Conservation (phyloP, 345 rosid species). For the Populus alba region DNA sequence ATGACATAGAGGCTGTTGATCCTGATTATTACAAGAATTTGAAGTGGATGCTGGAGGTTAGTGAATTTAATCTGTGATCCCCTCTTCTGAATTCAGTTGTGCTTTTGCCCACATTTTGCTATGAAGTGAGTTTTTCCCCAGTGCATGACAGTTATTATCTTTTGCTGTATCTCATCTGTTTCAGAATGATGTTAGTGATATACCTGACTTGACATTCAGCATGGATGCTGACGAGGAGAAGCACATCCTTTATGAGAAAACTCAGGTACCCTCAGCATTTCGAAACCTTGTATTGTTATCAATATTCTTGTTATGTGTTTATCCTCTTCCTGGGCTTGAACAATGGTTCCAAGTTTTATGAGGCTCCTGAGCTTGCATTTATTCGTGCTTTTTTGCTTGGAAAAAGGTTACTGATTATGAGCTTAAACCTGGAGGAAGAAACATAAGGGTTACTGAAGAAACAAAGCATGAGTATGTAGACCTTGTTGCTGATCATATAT, state of each 20-base stretch:
- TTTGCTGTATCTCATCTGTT: constrained; percentile 12
- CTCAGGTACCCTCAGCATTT: constrained; percentile 52
- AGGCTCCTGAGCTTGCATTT: not conserved
- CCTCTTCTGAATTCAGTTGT: not conserved
- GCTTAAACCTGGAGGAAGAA: constrained; percentile 96
- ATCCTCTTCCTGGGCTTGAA: not conserved
- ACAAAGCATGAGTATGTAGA: constrained; percentile 97
- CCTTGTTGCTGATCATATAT: constrained; percentile 92
- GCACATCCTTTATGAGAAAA: constrained; percentile 90
- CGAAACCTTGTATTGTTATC: not conserved
- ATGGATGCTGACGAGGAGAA: constrained; percentile 98
- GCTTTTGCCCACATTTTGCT: not conserved
- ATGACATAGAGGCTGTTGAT: constrained; percentile 98
- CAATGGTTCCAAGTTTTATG: not conserved
- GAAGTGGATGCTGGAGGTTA: constrained; percentile 97
- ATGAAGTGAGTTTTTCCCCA: not conserved
- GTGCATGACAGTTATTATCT: not conserved
- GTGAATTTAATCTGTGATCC: constrained; percentile 23
- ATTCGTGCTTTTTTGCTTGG: constrained; percentile 20
- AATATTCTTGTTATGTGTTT: not conserved
- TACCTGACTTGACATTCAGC: constrained; percentile 91
- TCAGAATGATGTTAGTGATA: constrained; percentile 85
- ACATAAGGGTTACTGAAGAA: constrained; percentile 90
- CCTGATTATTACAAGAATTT: constrained; percentile 95
- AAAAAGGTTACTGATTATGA: constrained; percentile 90